phyloP scores from a whole-genome alignment of 176 grass and related monocot genomes.

The Melocanna baccifera region DNA sequence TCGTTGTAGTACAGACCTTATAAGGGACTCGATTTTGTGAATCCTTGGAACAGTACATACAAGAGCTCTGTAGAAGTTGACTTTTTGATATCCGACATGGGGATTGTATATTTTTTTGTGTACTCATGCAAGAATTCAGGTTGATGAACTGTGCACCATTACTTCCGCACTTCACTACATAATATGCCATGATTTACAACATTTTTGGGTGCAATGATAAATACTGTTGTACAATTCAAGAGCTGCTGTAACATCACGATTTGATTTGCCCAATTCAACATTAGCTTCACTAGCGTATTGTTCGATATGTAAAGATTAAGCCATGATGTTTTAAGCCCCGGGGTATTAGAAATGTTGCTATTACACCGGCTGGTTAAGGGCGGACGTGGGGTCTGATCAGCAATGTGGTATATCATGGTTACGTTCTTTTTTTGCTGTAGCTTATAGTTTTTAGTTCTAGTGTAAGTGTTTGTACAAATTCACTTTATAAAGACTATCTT shows the following conservation, averaged over 20 bases:
- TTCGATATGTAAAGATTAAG: not conserved
- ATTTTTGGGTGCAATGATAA: not conserved
- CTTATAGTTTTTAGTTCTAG: too few relatives aligned
- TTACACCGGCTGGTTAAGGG: not conserved
- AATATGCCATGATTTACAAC: not conserved
- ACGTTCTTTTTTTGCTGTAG: too few relatives aligned
- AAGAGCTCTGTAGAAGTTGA: conserved; percentile 44
- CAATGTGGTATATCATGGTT: too few relatives aligned
- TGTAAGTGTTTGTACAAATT: too few relatives aligned
- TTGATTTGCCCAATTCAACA: not conserved
- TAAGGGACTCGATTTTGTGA: conserved; percentile 13
- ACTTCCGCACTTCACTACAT: not conserved
- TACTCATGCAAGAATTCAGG: conserved; percentile 4
- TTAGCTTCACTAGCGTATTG: not conserved
- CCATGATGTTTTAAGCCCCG: too few relatives aligned
- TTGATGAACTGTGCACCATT: not conserved
- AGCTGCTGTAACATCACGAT: not conserved
- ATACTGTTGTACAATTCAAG: not conserved
- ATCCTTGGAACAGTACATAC: conserved; percentile 36
- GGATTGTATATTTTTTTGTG: conserved; percentile 15
- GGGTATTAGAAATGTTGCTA: too few relatives aligned
- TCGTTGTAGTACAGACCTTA: conserved; percentile 35
- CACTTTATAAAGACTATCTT: too few relatives aligned
- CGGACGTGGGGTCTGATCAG: not conserved
- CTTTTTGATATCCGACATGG: not conserved